Evolutionary conservation across 306 rosid genomes (phyloP), one percentile per base, ranked within the genome.

Genomic region (Pyrus communis): DNA sequence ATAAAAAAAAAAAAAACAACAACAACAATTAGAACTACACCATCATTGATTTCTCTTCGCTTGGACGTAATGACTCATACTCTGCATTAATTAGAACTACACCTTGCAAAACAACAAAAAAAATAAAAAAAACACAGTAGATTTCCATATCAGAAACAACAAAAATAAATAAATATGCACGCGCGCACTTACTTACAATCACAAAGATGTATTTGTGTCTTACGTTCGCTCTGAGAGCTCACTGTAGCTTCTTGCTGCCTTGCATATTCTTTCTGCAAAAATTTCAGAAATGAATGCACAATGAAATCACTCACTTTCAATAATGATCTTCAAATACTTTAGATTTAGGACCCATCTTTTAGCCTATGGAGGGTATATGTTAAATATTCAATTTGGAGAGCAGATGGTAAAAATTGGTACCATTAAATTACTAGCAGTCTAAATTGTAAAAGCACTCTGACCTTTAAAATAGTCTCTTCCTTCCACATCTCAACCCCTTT

Each of bases 401-500:
- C 52, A 46, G 18, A 14, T 14, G 52, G 18, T 5, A 14, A 35
- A 35, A 35, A 35, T 35, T 7, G 40, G 40, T 7, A 35, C 40
- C 22, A 14, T 23, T 21, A n/a, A 25, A 60, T 11, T 25, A 25
- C 13, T 40, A 42, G n/a, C n/a, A 3, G 25, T n/a, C 45, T 5
- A 61, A 60, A 73, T 70, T 28, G 54, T 65, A 51, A 43, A 13
- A 46, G 18, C 4, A 51, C 1, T 63, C 73, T 59, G 5, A 91
- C 98, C 86, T 89, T 87, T 18, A 85, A 27, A 58, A 88, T 22
- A 63, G 91, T 87, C 88, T 94, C 98, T 45, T 79, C 83, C 84
- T 71, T 90, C 98, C 98, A 94, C 96, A 90, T 89, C 86, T 78
- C 82, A 15, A 79, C 69, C 72, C 91, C 98, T 73, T 79, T 91